A percentile compares a stretch with the other conserved stretches of the same genome.
Conservation (phyloP, 306 rosid genomes). For the Lablab purpureus region DNA sequence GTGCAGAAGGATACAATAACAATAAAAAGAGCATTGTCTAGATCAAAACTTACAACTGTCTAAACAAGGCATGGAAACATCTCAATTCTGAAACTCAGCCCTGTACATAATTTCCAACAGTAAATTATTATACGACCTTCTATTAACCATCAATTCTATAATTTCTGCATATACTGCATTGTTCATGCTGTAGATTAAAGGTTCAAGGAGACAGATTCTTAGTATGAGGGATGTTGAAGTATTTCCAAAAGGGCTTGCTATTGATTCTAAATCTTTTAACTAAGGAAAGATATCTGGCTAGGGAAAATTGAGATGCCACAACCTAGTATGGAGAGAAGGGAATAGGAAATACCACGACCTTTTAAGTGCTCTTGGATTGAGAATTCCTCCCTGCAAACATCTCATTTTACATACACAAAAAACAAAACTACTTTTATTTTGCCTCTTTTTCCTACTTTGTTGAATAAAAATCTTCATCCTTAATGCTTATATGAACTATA, state of each 20-base stretch:
- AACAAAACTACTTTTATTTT: not conserved
- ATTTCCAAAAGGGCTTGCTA: not conserved
- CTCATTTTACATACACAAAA: not conserved
- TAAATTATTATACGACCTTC: not conserved
- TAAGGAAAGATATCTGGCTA: not conserved
- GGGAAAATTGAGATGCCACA: not conserved
- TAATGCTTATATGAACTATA: not conserved
- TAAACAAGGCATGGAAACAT: not conserved
- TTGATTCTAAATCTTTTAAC: not conserved
- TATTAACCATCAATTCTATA: not conserved
- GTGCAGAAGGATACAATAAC: not conserved
- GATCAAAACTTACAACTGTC: not conserved
- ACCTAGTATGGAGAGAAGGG: not conserved
- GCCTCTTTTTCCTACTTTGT: not conserved
- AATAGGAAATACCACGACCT: not conserved
- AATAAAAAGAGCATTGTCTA: not conserved
- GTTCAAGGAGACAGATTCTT: not conserved
- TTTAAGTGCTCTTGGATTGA: not conserved
- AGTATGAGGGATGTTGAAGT: not conserved
- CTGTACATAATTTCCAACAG: not conserved
- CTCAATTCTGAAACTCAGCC: not conserved
- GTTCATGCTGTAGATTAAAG: not conserved
- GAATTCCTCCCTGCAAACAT: not conserved
- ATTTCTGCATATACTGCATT: not conserved
- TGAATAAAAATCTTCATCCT: not conserved